Conservation (phyloP, 345 rosid genomes). For the Aquilaria sinensis region DNA sequence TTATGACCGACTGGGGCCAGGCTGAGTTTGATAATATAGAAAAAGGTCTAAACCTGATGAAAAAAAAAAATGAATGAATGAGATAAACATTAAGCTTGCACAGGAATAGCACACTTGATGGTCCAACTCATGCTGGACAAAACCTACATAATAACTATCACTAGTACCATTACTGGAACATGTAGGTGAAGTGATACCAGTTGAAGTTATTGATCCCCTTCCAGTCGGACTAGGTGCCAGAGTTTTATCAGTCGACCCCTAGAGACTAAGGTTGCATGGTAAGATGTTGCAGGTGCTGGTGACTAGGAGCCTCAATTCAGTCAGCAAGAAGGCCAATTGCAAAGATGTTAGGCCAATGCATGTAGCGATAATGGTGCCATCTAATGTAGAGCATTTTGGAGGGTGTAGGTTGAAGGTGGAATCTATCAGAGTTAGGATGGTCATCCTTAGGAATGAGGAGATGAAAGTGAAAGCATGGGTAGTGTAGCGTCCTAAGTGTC, state of each 20-base stretch:
- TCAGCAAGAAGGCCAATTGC: conserved; percentile 19
- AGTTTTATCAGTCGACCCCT: conserved; percentile 39
- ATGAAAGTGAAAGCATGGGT: conserved; percentile 27
- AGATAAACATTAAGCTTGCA: conserved; percentile 27
- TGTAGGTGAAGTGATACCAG: conserved; percentile 35
- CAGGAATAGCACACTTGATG: conserved; percentile 27
- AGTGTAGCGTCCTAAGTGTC: conserved; percentile 30
- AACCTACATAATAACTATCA: conserved; percentile 23
- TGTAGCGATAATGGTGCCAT: not conserved
- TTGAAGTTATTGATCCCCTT: conserved; percentile 32
- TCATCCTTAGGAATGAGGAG: conserved; percentile 30
- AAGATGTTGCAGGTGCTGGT: conserved; percentile 36
- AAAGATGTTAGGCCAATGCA: conserved; percentile 21
- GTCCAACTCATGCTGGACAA: conserved; percentile 32
- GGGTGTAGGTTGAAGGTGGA: conserved; percentile 28
- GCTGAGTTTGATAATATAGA: too few species aligned
- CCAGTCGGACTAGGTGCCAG: conserved; percentile 23
- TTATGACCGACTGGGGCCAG: too few species aligned
- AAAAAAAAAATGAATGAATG: conserved; percentile 22
- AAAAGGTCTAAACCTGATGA: conserved; percentile 18
- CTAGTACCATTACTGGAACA: conserved; percentile 22
- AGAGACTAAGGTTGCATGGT: conserved; percentile 35
- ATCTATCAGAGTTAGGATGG: conserved; percentile 21
- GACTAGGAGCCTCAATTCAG: conserved; percentile 20
- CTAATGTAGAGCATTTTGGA: conserved; percentile 8